Evolutionary conservation across 1,284 basidiomycete species (phyloP).

Genomic region (Marasmius fiardii): DNA sequence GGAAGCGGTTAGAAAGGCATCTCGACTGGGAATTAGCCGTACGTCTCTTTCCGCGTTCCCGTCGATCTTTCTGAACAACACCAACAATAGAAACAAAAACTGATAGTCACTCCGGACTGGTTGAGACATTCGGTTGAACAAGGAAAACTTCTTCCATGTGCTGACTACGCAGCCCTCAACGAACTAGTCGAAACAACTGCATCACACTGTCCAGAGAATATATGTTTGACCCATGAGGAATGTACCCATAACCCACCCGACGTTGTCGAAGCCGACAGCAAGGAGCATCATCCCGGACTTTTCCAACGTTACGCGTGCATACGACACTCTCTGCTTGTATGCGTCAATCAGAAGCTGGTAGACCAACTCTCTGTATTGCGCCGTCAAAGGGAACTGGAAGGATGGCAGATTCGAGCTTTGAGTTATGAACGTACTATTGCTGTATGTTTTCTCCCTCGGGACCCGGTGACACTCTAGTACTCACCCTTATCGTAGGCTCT

Average conservation of each 20-base stretch:
- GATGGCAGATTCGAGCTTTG: slow-evolving; percentile 59
- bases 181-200: slow-evolving; percentile 45
- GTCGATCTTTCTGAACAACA: neutral
- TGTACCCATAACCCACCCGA: slow-evolving; percentile 12
- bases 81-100: slow-evolving; percentile 49
- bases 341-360: slow-evolving; percentile 60
- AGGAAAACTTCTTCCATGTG: slow-evolving; percentile 43
- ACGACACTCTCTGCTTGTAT: slow-evolving; percentile 60
- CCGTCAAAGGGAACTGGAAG: slow-evolving; percentile 56
- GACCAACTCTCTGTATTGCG: slow-evolving; percentile 57
- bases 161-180: slow-evolving; percentile 49
- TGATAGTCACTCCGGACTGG: slow-evolving; percentile 68
- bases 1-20: slow-evolving; percentile 65
- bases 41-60: slow-evolving; percentile 24
- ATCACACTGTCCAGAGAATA: slow-evolving; percentile 36
- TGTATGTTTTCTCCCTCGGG: slow-evolving; percentile 31
- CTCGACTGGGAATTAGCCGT: slow-evolving; percentile 61
- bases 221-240: slow-evolving; percentile 9
- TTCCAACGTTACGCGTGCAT: slow-evolving; percentile 52
- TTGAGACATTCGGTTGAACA: slow-evolving; percentile 50
- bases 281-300: slow-evolving; percentile 29
- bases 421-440: slow-evolving; percentile 66
- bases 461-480: neutral
- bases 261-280: slow-evolving; percentile 8
- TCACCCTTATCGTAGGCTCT: slow-evolving; percentile 37